Evolutionary conservation across 805 yeast genomes (phyloP), one percentile per base, ranked within the genome.

Genomic region (Debaryomyces prosopidis): DNA sequence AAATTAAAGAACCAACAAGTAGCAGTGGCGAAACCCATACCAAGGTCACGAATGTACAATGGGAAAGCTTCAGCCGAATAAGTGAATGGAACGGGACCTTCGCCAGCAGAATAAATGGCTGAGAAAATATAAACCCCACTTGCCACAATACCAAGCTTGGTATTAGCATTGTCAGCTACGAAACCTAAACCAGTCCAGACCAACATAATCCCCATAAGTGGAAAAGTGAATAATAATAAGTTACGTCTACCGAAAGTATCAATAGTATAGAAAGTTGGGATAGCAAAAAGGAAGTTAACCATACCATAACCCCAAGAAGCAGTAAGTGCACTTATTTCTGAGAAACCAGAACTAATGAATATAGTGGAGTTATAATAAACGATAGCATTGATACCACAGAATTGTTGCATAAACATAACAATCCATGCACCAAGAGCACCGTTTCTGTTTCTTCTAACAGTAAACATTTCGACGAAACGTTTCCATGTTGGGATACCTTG

Each of bases 271-370:
- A 88, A 78, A 0, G 96, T 95, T 1, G 96, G 96, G 36, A 88
- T 62, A 7, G 96, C 94, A 68, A 88, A 87, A 11, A 85, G 63
- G 62, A 86, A 87, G 66, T 87, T 87, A 54, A 89, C 68, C 75
- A 84, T 79, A 61, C 96, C 96, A 54, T 85, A 89, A 2, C 96
- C 96, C 81, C 90, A 79, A 1, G 95, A 87, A 0, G 95, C 95
- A 54, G 85, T 68, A 59, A 89, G 65, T 0, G 96, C 83, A 47
- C 78, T 73, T 49, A 78, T 72, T 49, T 77, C 80, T 34, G 78
- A 65, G 65, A 85, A 83, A 36, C 85, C 86, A 18, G 90, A 81
- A 46, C 82, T 76, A 17, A 76, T 64, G 67, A 89, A 89, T 46
- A 89, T 88, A 8, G 86, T 75, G 0, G 94, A 84, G 1, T 92